A percentile compares a stretch with the other conserved stretches of the same genome.
Conservation (phyloP, 2,329 filamentous ascomycete species). For the Paramyrothecium sp. region DNA sequence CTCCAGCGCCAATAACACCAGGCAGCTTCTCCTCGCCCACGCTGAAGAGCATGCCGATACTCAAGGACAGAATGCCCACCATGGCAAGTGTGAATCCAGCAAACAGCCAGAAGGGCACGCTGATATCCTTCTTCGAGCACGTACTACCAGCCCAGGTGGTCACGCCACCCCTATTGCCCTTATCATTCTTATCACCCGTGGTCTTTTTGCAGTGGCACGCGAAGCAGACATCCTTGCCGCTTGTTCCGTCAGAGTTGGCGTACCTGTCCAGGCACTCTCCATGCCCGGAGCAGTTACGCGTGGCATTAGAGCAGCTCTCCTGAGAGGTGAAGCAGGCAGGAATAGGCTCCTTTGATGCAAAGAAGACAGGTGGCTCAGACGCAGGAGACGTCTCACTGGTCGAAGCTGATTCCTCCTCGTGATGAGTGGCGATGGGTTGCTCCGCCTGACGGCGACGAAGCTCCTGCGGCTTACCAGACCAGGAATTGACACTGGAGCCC, state of each 20-base stretch:
- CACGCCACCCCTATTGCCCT: slow-evolving; percentile 59
- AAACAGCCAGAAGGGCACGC: slow-evolving; percentile 85
- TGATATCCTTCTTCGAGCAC: slow-evolving; percentile 91
- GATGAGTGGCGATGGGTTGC: slow-evolving; percentile 39
- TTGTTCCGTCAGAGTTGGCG: slow-evolving; percentile 36
- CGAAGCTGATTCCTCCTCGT: slow-evolving; percentile 22
- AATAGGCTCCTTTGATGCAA: slow-evolving; percentile 43
- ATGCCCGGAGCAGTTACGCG: slow-evolving; percentile 79
- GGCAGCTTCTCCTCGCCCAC: slow-evolving; percentile 88
- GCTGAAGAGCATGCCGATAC: slow-evolving; percentile 74
- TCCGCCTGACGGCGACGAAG: slow-evolving; percentile 50
- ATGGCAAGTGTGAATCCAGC: slow-evolving; percentile 70
- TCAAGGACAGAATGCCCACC: slow-evolving; percentile 65
- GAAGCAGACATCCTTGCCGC: slow-evolving; percentile 61
- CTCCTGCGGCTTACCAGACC: slow-evolving; percentile 39
- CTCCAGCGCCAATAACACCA: slow-evolving; percentile 93
- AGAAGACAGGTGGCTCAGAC: slow-evolving; percentile 30
- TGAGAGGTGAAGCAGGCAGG: slow-evolving; percentile 74
- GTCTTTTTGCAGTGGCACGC: slow-evolving; percentile 72
- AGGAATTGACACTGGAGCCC: slow-evolving; percentile 32
- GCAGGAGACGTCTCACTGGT: slow-evolving; percentile 9
- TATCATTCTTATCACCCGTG: slow-evolving; percentile 48
- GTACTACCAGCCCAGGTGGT: slow-evolving; percentile 80
- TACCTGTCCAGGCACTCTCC: slow-evolving; percentile 74
- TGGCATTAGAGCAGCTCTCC: slow-evolving; percentile 66